phyloP scores from a whole-genome alignment of 176 grass and related monocot genomes.

The Thinopyrum elongatum region DNA sequence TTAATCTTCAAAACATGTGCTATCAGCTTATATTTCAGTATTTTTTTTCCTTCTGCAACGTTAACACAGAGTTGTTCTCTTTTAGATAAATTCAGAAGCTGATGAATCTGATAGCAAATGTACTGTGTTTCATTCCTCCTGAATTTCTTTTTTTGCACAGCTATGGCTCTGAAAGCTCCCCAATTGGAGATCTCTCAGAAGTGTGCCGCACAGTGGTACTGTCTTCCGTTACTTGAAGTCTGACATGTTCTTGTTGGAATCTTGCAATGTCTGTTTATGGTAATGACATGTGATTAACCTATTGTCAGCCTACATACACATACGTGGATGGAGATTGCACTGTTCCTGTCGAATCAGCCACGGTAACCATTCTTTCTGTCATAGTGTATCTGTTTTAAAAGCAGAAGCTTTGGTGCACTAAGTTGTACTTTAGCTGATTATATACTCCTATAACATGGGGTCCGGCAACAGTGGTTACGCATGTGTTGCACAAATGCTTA shows the following conservation, averaged over 20 bases:
- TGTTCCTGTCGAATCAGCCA: constrained; percentile 76
- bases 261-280: background rate
- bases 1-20: background rate
- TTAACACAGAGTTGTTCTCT: background rate
- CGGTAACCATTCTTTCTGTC: constrained; percentile 39
- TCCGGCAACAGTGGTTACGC: background rate
- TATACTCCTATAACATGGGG: background rate
- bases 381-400: background rate
- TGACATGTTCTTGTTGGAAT: constrained; percentile 21
- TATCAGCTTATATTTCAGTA: background rate
- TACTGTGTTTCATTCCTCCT: background rate
- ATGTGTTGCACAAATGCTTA: background rate
- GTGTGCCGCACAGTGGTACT: constrained; percentile 79
- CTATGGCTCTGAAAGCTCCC: constrained; percentile 90
- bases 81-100: background rate
- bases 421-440: background rate
- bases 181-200: constrained; percentile 78
- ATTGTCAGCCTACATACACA: constrained; percentile 74
- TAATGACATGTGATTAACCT: constrained; percentile 11
- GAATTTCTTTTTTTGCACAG: constrained; percentile 40
- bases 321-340: constrained; percentile 96
- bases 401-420: background rate
- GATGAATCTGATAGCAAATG: background rate
- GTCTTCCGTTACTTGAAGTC: constrained; percentile 12
- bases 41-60: background rate